Evolutionary conservation across 2,329 filamentous ascomycete species (phyloP).

Genomic region (Trichoderma brevicompactum): DNA sequence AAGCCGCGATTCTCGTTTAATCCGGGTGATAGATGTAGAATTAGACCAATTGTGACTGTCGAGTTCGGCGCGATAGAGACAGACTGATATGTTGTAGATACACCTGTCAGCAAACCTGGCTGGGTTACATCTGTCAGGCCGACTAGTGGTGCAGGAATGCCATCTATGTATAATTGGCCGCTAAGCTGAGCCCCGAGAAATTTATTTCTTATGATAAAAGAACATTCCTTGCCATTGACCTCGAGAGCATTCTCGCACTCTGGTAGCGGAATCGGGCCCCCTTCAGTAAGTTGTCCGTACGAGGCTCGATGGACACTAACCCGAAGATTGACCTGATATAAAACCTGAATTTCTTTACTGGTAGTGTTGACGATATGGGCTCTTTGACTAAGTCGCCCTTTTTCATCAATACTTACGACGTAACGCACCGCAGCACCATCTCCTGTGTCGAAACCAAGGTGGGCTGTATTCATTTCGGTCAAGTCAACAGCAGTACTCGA

Average conservation of each 20-base stretch:
- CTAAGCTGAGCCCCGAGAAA: neutral
- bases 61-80: neutral
- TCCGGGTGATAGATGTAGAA: neutral
- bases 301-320: neutral
- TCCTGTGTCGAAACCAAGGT: neutral
- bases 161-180: neutral
- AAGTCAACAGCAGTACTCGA: neutral
- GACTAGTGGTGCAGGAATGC: neutral
- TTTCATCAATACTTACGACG: neutral
- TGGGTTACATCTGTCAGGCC: neutral
- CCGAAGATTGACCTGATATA: neutral
- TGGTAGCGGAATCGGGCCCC: neutral
- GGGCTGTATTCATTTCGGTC: neutral
- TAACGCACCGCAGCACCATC: neutral
- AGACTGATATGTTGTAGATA: neutral
- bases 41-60: neutral
- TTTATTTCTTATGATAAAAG: neutral
- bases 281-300: conserved; percentile 1
- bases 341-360: neutral
- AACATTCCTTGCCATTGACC: neutral
- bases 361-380: neutral
- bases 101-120: neutral
- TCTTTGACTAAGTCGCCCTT: neutral
- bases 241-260: neutral
- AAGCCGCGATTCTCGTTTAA: neutral